phyloP scores from a whole-genome alignment of 768 basidiomycete genomes.

The Leucocoprinus leucothites region DNA sequence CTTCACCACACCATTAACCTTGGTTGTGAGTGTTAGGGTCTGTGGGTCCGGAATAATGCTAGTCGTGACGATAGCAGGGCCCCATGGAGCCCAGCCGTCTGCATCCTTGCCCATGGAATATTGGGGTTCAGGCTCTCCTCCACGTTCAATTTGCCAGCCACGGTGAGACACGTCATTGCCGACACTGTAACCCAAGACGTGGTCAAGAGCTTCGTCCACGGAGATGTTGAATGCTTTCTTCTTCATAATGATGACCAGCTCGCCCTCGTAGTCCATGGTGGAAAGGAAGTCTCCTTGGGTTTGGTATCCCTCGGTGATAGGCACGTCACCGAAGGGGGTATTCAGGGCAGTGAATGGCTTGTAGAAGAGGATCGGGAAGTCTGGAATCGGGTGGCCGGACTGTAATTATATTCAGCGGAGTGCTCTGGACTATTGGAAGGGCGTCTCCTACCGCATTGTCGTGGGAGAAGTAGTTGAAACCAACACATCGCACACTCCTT shows the following conservation, averaged over 20 bases:
- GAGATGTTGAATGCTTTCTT: conserved; percentile 40
- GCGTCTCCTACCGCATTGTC: conserved; percentile 24
- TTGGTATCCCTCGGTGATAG: conserved; percentile 34
- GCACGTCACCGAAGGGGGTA: conserved; percentile 32
- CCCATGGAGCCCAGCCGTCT: conserved; percentile 42
- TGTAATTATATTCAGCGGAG: conserved; percentile 8
- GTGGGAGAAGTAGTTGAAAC: conserved; percentile 33
- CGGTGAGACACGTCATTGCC: conserved; percentile 42
- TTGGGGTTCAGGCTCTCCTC: conserved; percentile 38
- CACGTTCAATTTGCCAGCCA: conserved; percentile 42
- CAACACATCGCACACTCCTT: conserved; percentile 34
- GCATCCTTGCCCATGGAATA: conserved; percentile 42
- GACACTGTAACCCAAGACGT: conserved; percentile 37
- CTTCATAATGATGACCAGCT: conserved; percentile 40
- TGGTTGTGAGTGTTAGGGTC: conserved; percentile 37
- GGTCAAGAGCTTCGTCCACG: conserved; percentile 36
- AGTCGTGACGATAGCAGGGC: conserved; percentile 35
- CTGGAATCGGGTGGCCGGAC: conserved; percentile 31
- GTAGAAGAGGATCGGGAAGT: conserved; percentile 34
- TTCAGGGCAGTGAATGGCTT: conserved; percentile 34
- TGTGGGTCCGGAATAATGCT: conserved; percentile 36
- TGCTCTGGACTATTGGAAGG: not conserved
- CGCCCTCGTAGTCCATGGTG: conserved; percentile 39
- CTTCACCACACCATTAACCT: conserved; percentile 35
- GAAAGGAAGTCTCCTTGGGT: conserved; percentile 38